phyloP scores from a whole-genome alignment of 257 asterid genomes.

The Linderniella brevidens region DNA sequence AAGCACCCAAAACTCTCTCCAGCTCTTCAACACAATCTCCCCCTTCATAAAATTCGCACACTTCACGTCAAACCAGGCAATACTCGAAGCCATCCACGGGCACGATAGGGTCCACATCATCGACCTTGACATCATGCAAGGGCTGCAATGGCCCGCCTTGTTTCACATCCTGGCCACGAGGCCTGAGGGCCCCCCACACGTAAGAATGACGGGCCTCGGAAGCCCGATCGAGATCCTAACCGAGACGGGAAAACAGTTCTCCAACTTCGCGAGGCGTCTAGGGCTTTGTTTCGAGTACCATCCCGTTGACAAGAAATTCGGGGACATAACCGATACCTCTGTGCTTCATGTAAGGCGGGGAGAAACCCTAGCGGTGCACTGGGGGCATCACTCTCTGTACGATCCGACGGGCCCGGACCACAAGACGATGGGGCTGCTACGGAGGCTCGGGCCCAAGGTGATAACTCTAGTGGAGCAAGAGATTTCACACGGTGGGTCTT shows the following conservation, averaged over 20 bases:
- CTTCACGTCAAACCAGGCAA: slow-evolving; percentile 68
- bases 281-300: slow-evolving; percentile 61
- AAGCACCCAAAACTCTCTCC: slow-evolving; percentile 33
- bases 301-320: slow-evolving; percentile 33
- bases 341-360: slow-evolving; percentile 25
- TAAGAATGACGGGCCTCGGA: slow-evolving; percentile 64
- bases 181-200: slow-evolving; percentile 54
- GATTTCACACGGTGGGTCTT: slow-evolving; percentile 40
- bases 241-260: slow-evolving; percentile 52
- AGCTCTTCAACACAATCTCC: slow-evolving; percentile 40
- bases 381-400: slow-evolving; percentile 66
- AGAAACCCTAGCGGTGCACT: slow-evolving; percentile 52
- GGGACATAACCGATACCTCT: slow-evolving; percentile 25
- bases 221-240: slow-evolving; percentile 26
- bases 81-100: slow-evolving; percentile 44
- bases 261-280: slow-evolving; percentile 40
- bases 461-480: slow-evolving; percentile 70
- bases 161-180: slow-evolving; percentile 63
- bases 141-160: slow-evolving; percentile 73
- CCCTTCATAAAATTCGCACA: slow-evolving; percentile 67
- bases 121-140: slow-evolving; percentile 72
- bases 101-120: slow-evolving; percentile 42
- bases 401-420: slow-evolving; percentile 71
- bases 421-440: slow-evolving; percentile 47
- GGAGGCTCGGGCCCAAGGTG: slow-evolving; percentile 32